Conservation (phyloP, 768 basidiomycete genomes). For the Auricularia cornea region DNA sequence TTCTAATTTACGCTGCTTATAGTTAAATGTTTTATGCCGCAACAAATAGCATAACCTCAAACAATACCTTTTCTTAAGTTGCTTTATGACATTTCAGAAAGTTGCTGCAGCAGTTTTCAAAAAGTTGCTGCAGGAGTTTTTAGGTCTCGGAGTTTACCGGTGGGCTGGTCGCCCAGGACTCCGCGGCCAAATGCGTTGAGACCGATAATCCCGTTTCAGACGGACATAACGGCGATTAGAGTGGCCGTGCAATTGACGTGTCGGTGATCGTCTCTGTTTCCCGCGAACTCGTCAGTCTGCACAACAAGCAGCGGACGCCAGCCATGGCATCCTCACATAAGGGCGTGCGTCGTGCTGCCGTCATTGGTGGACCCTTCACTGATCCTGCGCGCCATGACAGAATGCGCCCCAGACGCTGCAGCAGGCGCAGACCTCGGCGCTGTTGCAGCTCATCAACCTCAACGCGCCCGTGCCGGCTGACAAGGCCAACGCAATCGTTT, state of each 20-base stretch:
- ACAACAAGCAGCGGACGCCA: background rate
- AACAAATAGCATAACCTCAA: no score
- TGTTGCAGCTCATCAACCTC: conserved; percentile 81
- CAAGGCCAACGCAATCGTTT: conserved; percentile 27
- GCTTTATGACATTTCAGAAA: no score
- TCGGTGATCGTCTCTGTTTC: background rate
- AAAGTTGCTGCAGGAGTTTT: no score
- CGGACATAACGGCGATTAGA: no score
- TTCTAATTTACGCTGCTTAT: no score
- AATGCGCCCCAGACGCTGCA: conserved; percentile 49
- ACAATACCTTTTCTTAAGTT: no score
- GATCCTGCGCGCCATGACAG: background rate
- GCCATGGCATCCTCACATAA: background rate
- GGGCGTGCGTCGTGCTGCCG: background rate
- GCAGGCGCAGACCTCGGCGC: conserved; percentile 77
- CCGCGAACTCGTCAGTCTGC: background rate
- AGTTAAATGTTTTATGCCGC: no score
- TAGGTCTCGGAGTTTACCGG: no score
- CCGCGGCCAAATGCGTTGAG: no score
- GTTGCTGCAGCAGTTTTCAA: no score
- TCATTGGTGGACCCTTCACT: background rate
- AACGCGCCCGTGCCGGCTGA: conserved; percentile 44
- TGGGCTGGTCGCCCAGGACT: no score
- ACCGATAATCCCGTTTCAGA: no score
- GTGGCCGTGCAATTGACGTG: background rate